Percentiles rank a stretch among this genome's conserved stretches.
Conservation (phyloP, 164 flowering plant genomes). For the Magnolia sinica region DNA sequence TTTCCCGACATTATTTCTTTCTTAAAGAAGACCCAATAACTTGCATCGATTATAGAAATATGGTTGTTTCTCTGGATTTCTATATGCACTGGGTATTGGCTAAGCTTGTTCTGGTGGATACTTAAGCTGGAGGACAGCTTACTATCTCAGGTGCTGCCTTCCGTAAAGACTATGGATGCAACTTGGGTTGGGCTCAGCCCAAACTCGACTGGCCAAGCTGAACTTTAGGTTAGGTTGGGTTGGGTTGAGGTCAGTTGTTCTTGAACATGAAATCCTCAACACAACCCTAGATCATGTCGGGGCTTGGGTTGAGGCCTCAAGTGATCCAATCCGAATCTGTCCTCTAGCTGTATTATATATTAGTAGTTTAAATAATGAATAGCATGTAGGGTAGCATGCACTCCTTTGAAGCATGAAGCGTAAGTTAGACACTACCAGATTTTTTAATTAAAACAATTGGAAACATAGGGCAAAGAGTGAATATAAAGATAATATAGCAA, state of each 20-base stretch:
- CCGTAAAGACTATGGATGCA: neutral
- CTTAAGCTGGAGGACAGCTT: neutral
- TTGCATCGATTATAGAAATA: neutral
- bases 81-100: neutral
- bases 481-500: no score
- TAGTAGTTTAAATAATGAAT: no score
- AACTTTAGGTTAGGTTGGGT: no score
- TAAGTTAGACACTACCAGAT: no score
- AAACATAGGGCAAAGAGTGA: no score
- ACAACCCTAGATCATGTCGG: neutral
- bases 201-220: neutral
- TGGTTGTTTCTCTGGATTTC: neutral
- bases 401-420: no score
- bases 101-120: neutral
- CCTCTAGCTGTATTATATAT: no score
- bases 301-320: no score
- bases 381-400: no score
- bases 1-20: neutral
- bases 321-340: no score
- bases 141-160: neutral
- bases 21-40: neutral
- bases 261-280: neutral
- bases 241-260: neutral
- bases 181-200: neutral
- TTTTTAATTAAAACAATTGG: no score